Evolutionary conservation across 495 filamentous ascomycete species (phyloP).

Genomic region (Stereocaulon alpinum): DNA sequence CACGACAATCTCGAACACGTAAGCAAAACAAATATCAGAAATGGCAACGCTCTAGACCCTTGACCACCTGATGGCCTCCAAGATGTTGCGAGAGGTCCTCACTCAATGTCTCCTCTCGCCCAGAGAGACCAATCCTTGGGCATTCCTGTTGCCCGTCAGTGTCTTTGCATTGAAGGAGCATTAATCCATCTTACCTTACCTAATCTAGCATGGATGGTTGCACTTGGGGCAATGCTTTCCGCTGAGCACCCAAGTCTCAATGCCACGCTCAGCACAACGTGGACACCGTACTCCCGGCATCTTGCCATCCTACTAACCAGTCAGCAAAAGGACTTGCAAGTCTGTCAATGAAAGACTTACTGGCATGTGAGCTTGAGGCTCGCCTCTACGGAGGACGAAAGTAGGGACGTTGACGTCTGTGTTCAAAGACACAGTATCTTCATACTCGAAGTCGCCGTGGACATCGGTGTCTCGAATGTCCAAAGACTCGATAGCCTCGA

Average conservation of each 20-base stretch:
- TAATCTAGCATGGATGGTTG: conserved; percentile 13
- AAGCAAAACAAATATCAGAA: background rate
- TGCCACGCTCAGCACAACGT: conserved; percentile 15
- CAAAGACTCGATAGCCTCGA: background rate
- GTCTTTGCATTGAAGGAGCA: background rate
- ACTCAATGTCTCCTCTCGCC: background rate
- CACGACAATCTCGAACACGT: background rate
- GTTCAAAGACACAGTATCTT: background rate
- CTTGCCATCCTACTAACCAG: conserved; percentile 4
- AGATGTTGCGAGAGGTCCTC: background rate
- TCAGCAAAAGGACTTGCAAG: background rate
- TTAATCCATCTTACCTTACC: background rate
- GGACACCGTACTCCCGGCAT: conserved; percentile 17
- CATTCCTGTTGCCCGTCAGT: background rate
- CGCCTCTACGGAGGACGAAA: background rate
- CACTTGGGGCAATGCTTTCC: conserved; percentile 18
- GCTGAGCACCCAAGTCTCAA: conserved; percentile 18
- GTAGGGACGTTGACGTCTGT: background rate
- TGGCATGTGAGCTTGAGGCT: background rate
- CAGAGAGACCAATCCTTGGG: background rate
- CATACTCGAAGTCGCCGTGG: background rate
- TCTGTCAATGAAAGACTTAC: background rate
- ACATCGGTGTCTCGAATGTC: background rate
- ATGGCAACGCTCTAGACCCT: background rate
- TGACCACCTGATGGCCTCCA: background rate